These are phyloP conservation scores for Clarireedia paspali DNA, from an alignment of 2,329 filamentous ascomycete species.

Conservation along the genomic window DNA sequence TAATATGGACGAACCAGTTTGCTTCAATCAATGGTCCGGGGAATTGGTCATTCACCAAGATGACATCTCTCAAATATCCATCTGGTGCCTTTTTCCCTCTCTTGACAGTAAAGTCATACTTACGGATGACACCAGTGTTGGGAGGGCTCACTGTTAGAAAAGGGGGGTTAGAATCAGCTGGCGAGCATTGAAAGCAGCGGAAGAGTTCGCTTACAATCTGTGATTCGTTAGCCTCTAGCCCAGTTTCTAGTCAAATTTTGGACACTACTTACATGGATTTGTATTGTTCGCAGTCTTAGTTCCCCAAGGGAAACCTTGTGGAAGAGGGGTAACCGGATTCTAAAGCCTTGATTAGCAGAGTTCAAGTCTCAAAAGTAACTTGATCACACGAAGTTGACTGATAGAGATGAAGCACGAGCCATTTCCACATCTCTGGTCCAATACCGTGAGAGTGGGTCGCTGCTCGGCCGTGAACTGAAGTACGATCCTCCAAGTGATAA, in stretches of 20 bases:
- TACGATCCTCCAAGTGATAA: neutral
- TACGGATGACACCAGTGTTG: slow-evolving; percentile 30
- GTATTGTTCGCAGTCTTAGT: slow-evolving; percentile 33
- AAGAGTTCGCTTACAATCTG: slow-evolving; percentile 8
- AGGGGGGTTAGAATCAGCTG: neutral
- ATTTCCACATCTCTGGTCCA: neutral
- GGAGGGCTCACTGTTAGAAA: neutral
- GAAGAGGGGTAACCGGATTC: slow-evolving; percentile 30
- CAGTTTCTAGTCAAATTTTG: neutral
- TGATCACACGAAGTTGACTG: neutral
- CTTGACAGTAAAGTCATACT: slow-evolving; percentile 28
- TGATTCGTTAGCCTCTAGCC: neutral
- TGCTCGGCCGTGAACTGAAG: neutral
- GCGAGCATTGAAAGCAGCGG: neutral
- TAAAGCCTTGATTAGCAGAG: neutral
- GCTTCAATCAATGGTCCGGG: slow-evolving; percentile 31
- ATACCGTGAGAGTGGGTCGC: neutral
- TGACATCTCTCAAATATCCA: slow-evolving; percentile 44
- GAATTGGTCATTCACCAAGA: slow-evolving; percentile 29
- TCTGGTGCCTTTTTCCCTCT: slow-evolving; percentile 30
- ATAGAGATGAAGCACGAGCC: neutral
- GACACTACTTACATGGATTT: slow-evolving; percentile 25
- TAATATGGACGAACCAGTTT: slow-evolving; percentile 22
- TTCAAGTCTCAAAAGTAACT: no score
- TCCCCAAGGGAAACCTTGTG: slow-evolving; percentile 46